A percentile compares a stretch with the other conserved stretches of the same genome.
phyloP scores from a whole-genome alignment of 2,329 filamentous ascomycete genomes.

The Coniosporium tulheliwenetii region DNA sequence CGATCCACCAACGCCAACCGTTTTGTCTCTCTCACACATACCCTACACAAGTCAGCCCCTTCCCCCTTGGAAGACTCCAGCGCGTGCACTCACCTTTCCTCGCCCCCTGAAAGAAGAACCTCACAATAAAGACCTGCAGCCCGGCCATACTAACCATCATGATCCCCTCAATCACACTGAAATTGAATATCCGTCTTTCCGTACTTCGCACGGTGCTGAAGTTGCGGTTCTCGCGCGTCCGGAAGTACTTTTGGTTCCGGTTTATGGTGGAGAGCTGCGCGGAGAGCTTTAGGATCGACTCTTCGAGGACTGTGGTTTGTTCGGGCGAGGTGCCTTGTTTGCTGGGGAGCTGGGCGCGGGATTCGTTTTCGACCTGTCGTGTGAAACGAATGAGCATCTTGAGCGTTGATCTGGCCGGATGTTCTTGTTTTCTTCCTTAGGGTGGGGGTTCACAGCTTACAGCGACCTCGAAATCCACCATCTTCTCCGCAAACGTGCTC shows the following conservation, averaged over 20 bases:
- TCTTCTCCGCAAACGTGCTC: conserved; percentile 94
- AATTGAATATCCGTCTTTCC: conserved; percentile 91
- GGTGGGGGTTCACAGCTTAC: too few species aligned
- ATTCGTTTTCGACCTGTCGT: conserved; percentile 74
- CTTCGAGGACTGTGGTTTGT: conserved; percentile 76
- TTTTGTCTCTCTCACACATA: too few species aligned
- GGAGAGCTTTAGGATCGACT: conserved; percentile 90
- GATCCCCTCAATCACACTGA: conserved; percentile 80
- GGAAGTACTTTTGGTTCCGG: conserved; percentile 98
- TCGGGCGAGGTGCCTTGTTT: conserved; percentile 81
- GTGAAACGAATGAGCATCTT: too few species aligned
- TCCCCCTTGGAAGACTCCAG: too few species aligned
- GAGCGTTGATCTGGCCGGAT: too few species aligned
- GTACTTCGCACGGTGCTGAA: conserved; percentile 97
- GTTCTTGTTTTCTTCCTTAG: too few species aligned
- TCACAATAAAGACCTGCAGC: conserved; percentile 89
- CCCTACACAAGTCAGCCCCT: too few species aligned
- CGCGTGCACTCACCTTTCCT: conserved; percentile 37
- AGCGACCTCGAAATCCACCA: conserved; percentile 94
- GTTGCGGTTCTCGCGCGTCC: conserved; percentile 95
- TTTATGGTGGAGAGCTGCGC: conserved; percentile 87
- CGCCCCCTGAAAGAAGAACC: conserved; percentile 96
- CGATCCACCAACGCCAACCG: too few species aligned
- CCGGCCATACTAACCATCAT: conserved; percentile 93
- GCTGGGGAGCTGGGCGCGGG: conserved; percentile 62